A percentile compares a stretch with the other conserved stretches of the same genome.
phyloP scores from a whole-genome alignment of 2,329 filamentous ascomycete genomes.

The Fusarium miscanthi region DNA sequence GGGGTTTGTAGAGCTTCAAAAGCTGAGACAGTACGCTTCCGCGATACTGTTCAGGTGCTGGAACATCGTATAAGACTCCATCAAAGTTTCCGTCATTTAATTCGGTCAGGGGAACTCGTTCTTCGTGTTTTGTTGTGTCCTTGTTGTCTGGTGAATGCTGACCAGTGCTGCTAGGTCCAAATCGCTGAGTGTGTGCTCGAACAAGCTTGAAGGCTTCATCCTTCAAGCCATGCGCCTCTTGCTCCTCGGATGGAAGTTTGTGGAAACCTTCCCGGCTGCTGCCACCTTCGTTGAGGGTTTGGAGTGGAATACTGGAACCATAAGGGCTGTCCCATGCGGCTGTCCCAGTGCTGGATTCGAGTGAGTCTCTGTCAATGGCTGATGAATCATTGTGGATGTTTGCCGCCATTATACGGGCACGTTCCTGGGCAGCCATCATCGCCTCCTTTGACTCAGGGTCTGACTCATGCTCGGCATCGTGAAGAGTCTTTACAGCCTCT shows the following conservation, averaged over 20 bases:
- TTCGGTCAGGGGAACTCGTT: slow-evolving; percentile 46
- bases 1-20: slow-evolving; percentile 58
- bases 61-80: slow-evolving; percentile 54
- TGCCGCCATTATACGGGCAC: slow-evolving; percentile 56
- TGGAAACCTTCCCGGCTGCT: slow-evolving; percentile 34
- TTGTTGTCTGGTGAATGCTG: slow-evolving; percentile 12
- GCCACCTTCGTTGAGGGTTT: slow-evolving; percentile 42
- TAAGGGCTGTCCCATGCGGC: slow-evolving; percentile 41
- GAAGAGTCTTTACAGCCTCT: slow-evolving; percentile 49
- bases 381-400: slow-evolving; percentile 53
- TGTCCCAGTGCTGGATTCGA: slow-evolving; percentile 52
- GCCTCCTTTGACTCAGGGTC: slow-evolving; percentile 50
- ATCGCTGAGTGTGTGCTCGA: slow-evolving; percentile 53
- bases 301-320: slow-evolving; percentile 48
- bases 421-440: slow-evolving; percentile 54
- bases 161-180: slow-evolving; percentile 22
- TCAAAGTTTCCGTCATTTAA: slow-evolving; percentile 55
- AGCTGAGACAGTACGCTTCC: slow-evolving; percentile 60
- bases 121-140: slow-evolving; percentile 24
- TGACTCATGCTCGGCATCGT: slow-evolving; percentile 43
- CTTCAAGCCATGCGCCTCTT: slow-evolving; percentile 23
- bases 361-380: slow-evolving; percentile 49
- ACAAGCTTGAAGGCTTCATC: slow-evolving; percentile 57
- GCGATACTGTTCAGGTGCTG: slow-evolving; percentile 56
- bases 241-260: slow-evolving; percentile 24